A percentile compares a stretch with the other conserved stretches of the same genome.
These are phyloP conservation scores for Cryphonectria carpinicola DNA, from an alignment of 2,329 filamentous ascomycete species.

Conservation along the genomic window DNA sequence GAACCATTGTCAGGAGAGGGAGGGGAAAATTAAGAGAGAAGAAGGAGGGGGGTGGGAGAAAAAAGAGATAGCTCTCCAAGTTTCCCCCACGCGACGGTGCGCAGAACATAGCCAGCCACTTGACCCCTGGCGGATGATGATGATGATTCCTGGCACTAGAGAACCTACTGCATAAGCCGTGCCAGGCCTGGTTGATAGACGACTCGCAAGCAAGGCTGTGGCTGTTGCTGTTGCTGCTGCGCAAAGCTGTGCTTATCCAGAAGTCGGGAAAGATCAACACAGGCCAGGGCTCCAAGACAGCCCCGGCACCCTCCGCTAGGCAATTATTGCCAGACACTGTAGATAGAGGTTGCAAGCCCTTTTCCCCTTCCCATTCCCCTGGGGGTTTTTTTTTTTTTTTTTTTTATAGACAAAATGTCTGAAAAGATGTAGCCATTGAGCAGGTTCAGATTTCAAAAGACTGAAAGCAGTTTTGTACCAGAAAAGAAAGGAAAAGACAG, in stretches of 20 bases:
- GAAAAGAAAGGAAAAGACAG: too few species aligned
- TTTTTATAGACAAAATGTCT: too few species aligned
- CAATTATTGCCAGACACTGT: not conserved
- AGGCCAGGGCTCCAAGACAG: not conserved
- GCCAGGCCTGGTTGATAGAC: slow-evolving; percentile 3
- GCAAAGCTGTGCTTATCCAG: slow-evolving; percentile 17
- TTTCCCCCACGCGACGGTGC: slow-evolving; percentile 6
- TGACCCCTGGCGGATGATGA: slow-evolving; percentile 18
- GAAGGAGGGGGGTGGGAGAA: too few species aligned
- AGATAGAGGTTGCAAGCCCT: not conserved
- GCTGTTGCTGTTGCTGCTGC: not conserved
- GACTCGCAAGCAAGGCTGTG: not conserved
- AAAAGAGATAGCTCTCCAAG: not conserved
- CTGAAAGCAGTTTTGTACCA: not conserved
- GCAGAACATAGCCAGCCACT: not conserved
- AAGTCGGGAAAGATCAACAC: slow-evolving; percentile 1
- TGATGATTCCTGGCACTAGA: slow-evolving; percentile 19
- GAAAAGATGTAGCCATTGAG: not conserved
- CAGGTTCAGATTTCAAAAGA: not conserved
- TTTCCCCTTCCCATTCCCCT: too few species aligned
- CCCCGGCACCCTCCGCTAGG: not conserved
- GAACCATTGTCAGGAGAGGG: not conserved
- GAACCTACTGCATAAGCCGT: slow-evolving; percentile 11
- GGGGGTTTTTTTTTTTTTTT: too few species aligned
- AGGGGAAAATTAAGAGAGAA: not conserved